Percentiles rank a stretch among this genome's conserved stretches.
These are phyloP conservation scores for Heterobasidion occidentale DNA, from an alignment of 1,284 basidiomycete species.

Conservation along the genomic window DNA sequence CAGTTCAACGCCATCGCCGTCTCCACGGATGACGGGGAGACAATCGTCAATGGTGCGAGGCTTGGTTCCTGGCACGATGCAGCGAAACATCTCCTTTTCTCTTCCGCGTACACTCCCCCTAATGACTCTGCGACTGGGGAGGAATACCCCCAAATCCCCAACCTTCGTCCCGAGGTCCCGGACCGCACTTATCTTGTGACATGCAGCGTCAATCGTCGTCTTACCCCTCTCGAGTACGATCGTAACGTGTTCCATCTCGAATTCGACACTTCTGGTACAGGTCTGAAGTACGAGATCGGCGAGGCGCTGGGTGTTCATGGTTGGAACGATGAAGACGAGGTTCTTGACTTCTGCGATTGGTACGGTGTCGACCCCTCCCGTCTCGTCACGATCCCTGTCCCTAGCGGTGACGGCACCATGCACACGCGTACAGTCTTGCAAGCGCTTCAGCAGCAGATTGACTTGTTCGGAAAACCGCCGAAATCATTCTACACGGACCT, in stretches of 20 bases:
- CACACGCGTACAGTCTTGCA: conserved; percentile 95
- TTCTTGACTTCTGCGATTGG: conserved; percentile 86
- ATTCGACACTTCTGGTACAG: conserved; percentile 89
- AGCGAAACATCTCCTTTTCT: conserved; percentile 86
- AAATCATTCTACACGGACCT: conserved; percentile 95
- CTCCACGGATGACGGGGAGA: conserved; percentile 45
- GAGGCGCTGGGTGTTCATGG: conserved; percentile 97
- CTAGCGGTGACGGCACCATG: conserved; percentile 49
- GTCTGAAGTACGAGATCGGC: conserved; percentile 91
- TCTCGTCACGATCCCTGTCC: conserved; percentile 77
- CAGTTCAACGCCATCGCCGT: conserved; percentile 65
- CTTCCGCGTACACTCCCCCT: conserved; percentile 66
- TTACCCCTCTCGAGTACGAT: conserved; percentile 94
- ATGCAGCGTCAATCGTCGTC: conserved; percentile 88
- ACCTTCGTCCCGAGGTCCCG: conserved; percentile 78
- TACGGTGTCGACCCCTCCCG: conserved; percentile 83
- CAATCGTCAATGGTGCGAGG: conserved; percentile 52
- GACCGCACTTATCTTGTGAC: conserved; percentile 93
- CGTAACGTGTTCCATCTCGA: conserved; percentile 99
- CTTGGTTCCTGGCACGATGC: conserved; percentile 79
- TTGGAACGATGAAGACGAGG: conserved; percentile 92
- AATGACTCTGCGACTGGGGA: conserved; percentile 26
- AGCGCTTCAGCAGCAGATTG: conserved; percentile 92
- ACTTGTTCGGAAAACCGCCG: conserved; percentile 92
- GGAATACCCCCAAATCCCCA: conserved; percentile 51